phyloP scores from a whole-genome alignment of 2,329 filamentous ascomycete genomes.

The Pseudogymnoascus sp. region DNA sequence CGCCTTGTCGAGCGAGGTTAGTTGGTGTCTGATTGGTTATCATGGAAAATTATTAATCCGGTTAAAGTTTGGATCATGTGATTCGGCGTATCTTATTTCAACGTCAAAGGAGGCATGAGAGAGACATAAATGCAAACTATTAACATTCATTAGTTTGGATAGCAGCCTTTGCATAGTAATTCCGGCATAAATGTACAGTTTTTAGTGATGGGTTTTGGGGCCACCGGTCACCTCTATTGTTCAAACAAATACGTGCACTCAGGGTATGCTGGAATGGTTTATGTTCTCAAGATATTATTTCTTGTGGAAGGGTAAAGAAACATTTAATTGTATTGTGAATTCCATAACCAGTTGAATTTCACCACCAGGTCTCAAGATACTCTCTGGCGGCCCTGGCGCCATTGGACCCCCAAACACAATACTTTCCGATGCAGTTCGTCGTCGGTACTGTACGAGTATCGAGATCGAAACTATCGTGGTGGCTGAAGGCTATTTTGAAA shows the following conservation, averaged over 20 bases:
- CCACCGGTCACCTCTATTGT: neutral
- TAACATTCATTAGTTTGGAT: neutral
- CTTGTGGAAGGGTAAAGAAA: neutral
- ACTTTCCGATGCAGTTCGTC: neutral
- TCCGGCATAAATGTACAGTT: neutral
- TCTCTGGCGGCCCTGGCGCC: neutral
- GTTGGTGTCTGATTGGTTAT: slow-evolving; percentile 4
- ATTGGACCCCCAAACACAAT: neutral
- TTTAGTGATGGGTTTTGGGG: neutral
- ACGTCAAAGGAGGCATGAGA: neutral
- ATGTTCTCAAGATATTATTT: neutral
- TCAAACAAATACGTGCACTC: neutral
- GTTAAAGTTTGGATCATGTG: neutral
- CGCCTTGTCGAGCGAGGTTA: neutral
- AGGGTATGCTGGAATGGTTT: neutral
- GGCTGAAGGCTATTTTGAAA: no score
- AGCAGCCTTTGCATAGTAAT: neutral
- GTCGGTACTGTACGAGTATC: neutral
- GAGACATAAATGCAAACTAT: no score
- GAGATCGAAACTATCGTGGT: no score
- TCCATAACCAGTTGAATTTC: neutral
- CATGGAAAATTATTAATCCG: slow-evolving; percentile 2
- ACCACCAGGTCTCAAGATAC: neutral
- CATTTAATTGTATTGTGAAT: neutral
- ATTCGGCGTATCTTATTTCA: neutral